Percentiles rank a stretch among this genome's conserved stretches.
These are phyloP conservation scores for Arthroderma sp. DNA, from an alignment of 2,329 filamentous ascomycete genomes.

Conservation along the genomic window DNA sequence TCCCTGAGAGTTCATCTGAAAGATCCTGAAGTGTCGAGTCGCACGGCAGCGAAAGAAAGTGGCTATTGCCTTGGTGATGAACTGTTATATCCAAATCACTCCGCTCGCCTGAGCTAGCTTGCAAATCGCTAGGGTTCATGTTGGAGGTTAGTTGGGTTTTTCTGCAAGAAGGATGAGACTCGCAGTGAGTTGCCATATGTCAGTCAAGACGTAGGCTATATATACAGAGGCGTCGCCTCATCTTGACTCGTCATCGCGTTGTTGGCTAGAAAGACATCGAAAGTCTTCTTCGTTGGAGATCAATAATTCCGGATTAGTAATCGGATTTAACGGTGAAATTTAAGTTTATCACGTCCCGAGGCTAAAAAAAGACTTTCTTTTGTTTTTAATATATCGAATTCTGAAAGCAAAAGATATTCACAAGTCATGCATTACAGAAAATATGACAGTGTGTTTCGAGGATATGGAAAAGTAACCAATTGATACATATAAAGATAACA, in stretches of 20 bases:
- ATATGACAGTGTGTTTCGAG: too few species aligned
- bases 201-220: background rate
- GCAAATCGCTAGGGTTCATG: background rate
- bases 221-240: background rate
- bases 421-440: too few species aligned
- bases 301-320: too few species aligned
- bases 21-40: constrained; percentile 42
- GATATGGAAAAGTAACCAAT: too few species aligned
- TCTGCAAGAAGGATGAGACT: background rate
- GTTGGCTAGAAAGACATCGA: constrained; percentile 1
- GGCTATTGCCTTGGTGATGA: constrained; percentile 43
- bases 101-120: background rate
- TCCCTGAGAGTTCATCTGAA: constrained; percentile 23
- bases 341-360: too few species aligned
- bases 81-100: constrained; percentile 32
- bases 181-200: too few species aligned
- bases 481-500: too few species aligned
- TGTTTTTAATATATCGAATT: too few species aligned
- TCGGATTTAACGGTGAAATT: too few species aligned
- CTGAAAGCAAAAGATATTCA: too few species aligned
- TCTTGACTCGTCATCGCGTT: background rate
- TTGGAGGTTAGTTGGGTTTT: background rate
- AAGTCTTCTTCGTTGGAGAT: too few species aligned
- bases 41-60: constrained; percentile 38
- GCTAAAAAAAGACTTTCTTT: too few species aligned